phyloP scores from a whole-genome alignment of 2,329 filamentous ascomycete species.

The Verticillium longisporum region DNA sequence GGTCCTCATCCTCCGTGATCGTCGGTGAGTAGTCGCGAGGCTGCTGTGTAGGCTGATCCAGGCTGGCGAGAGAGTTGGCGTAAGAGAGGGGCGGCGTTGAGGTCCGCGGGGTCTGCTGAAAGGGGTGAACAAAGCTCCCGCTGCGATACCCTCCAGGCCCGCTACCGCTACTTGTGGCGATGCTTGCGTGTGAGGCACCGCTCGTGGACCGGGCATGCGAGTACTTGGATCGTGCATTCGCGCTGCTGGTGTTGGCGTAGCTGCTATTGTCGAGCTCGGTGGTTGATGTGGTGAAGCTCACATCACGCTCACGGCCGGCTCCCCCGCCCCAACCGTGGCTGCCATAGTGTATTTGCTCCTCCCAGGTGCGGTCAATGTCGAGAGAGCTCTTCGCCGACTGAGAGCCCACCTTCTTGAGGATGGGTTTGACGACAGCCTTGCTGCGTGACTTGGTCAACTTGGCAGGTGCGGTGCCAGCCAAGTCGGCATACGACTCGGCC shows the following conservation, averaged over 20 bases:
- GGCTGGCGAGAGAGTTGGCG: conserved; percentile 47
- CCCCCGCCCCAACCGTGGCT: conserved; percentile 21
- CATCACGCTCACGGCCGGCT: conserved; percentile 18
- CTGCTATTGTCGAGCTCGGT: conserved; percentile 16
- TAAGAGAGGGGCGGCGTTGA: conserved; percentile 54
- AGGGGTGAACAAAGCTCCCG: conserved; percentile 53
- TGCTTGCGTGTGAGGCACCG: conserved; percentile 49
- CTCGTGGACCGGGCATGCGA: conserved; percentile 53
- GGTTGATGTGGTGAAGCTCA: conserved; percentile 37
- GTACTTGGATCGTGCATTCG: conserved; percentile 29
- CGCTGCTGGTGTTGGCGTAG: conserved; percentile 5
- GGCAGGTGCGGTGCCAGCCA: conserved; percentile 21
- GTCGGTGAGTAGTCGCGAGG: conserved; percentile 48
- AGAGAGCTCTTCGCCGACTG: conserved; percentile 56
- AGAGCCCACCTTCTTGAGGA: conserved; percentile 49
- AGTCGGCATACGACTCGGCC: conserved; percentile 29
- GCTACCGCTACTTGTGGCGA: conserved; percentile 44
- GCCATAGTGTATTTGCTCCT: conserved; percentile 41
- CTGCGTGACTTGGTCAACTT: conserved; percentile 39
- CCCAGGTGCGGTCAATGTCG: conserved; percentile 52
- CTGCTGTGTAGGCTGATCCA: conserved; percentile 29
- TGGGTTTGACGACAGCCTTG: conserved; percentile 50
- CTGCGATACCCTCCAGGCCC: conserved; percentile 29
- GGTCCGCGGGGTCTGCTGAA: conserved; percentile 56
- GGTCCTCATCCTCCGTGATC: conserved; percentile 46